Percentiles rank a stretch among this genome's conserved stretches.
Evolutionary conservation across 1,284 basidiomycete species (phyloP).

Genomic region (Pseudozyma pruni): DNA sequence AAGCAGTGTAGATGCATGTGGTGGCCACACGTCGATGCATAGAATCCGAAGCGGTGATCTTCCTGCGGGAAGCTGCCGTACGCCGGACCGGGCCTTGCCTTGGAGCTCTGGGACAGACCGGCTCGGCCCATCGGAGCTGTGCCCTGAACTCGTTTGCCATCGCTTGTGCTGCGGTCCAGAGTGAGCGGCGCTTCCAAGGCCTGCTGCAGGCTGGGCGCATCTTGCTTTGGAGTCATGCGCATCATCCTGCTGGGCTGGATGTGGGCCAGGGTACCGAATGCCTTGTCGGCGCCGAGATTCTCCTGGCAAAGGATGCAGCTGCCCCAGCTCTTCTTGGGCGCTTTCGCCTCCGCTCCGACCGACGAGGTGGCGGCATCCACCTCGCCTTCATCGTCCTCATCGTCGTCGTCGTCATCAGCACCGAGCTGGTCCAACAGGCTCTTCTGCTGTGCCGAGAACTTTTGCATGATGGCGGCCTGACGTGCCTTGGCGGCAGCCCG

Average conservation of each 20-base stretch:
- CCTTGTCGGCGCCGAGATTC: conserved; percentile 78
- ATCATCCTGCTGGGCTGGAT: conserved; percentile 89
- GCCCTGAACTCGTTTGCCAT: conserved; percentile 52
- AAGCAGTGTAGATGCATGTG: conserved; percentile 98
- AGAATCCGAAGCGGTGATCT: conserved; percentile 73
- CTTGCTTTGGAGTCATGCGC: conserved; percentile 79
- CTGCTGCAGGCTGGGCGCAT: conserved; percentile 76
- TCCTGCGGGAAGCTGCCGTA: conserved; percentile 56
- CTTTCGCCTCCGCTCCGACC: conserved; percentile 17
- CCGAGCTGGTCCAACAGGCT: conserved; percentile 60
- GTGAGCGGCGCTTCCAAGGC: conserved; percentile 73
- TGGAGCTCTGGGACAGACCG: conserved; percentile 10
- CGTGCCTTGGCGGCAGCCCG: conserved; percentile 61
- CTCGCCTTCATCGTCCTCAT: conserved; percentile 48
- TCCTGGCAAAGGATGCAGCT: conserved; percentile 99
- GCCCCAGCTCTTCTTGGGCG: conserved; percentile 70
- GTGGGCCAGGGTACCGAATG: conserved; percentile 89
- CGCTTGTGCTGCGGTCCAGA: conserved; percentile 56
- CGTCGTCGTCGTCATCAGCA: conserved; percentile 58
- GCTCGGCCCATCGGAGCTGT: conserved; percentile 28
- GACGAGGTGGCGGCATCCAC: conserved; percentile 30
- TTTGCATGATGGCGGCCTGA: conserved; percentile 65
- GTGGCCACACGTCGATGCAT: conserved; percentile 91
- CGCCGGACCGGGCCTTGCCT: conserved; percentile 65
- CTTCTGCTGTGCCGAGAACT: conserved; percentile 66